Conservation (phyloP, 2,329 filamentous ascomycete species). For the Colletotrichum trifolii region DNA sequence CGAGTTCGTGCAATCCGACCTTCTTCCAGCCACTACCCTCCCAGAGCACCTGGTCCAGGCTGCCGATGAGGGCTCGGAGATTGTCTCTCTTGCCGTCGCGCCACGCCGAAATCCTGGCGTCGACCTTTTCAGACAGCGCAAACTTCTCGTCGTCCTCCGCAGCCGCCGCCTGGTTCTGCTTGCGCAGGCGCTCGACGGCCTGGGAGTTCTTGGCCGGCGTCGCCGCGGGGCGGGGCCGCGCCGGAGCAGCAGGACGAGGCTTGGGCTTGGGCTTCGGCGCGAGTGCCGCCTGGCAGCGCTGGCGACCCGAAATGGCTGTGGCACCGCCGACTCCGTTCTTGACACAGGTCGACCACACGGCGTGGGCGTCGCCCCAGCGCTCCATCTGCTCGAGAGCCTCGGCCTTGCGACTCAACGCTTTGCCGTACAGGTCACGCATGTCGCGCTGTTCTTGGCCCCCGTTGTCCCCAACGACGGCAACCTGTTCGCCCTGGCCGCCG, state of each 20-base stretch:
- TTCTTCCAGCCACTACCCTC: conserved; percentile 95
- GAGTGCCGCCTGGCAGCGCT: conserved; percentile 89
- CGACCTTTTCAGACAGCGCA: conserved; percentile 85
- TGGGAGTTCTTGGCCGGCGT: conserved; percentile 69
- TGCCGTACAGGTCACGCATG: conserved; percentile 94
- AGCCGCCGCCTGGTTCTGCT: conserved; percentile 87
- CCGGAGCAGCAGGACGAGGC: conserved; percentile 51
- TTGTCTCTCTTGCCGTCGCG: conserved; percentile 94
- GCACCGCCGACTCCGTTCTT: conserved; percentile 87
- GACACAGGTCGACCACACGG: conserved; percentile 84
- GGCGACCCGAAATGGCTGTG: conserved; percentile 84
- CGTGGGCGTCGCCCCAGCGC: conserved; percentile 86
- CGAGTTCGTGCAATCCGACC: conserved; percentile 91
- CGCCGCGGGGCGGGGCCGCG: conserved; percentile 53
- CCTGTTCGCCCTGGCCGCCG: conserved; percentile 82
- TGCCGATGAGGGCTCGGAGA: conserved; percentile 85
- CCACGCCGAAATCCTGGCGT: conserved; percentile 83
- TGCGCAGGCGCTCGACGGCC: conserved; percentile 84
- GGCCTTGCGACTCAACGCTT: conserved; percentile 92
- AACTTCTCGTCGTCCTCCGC: conserved; percentile 93
- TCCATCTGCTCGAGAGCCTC: conserved; percentile 97
- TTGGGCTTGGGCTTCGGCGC: conserved; percentile 70
- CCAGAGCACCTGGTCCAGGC: conserved; percentile 91
- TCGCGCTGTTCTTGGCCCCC: conserved; percentile 75
- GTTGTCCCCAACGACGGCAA: conserved; percentile 72